Evolutionary conservation across 1,284 basidiomycete genomes (phyloP).

Genomic region (Trichosporon sp.): DNA sequence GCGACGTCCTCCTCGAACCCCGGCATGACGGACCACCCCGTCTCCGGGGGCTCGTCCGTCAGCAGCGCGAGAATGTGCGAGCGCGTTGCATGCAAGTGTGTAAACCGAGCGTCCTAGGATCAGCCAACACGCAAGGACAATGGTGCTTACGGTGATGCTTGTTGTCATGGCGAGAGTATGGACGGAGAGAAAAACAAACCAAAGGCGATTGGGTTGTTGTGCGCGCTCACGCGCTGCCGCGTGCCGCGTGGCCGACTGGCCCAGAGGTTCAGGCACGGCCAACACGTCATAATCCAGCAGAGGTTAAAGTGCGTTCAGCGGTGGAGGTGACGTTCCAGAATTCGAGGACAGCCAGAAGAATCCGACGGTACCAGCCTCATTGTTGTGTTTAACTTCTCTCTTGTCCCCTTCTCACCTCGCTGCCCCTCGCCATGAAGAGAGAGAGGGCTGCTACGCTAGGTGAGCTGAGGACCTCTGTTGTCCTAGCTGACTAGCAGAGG

Average conservation of each 20-base stretch:
- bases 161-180: constrained; percentile 25
- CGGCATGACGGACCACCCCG: constrained; percentile 41
- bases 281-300: constrained; percentile 1
- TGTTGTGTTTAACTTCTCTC: neutral
- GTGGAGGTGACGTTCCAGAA: constrained; percentile 3
- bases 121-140: neutral
- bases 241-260: neutral
- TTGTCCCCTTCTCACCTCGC: neutral
- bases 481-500: constrained; percentile 21
- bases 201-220: neutral
- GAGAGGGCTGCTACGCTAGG: neutral
- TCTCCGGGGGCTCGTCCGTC: constrained; percentile 40
- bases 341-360: neutral
- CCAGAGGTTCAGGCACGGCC: neutral
- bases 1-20: constrained; percentile 41
- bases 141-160: constrained; percentile 27
- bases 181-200: neutral
- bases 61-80: constrained; percentile 33
- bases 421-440: neutral
- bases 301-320: neutral
- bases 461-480: neutral
- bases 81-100: constrained; percentile 39
- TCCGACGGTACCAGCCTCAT: neutral
- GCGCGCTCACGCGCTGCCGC: neutral
- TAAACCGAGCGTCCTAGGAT: constrained; percentile 43